phyloP scores from a whole-genome alignment of 2,329 filamentous ascomycete genomes.

The Huntiella bhutanensis region DNA sequence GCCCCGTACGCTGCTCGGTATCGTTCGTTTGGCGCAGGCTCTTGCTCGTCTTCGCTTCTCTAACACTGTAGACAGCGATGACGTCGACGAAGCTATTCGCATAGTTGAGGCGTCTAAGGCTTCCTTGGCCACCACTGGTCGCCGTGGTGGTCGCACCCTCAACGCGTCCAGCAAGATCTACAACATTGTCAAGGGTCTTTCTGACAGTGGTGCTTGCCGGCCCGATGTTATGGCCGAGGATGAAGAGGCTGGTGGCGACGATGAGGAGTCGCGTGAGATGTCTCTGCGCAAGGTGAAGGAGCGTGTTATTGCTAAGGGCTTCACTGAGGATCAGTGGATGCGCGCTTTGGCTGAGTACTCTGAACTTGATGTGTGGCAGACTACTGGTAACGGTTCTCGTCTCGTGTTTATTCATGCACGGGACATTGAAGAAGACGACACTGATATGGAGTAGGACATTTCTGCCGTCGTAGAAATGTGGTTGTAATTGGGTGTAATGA shows the following conservation, averaged over 20 bases:
- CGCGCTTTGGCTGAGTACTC: conserved; percentile 79
- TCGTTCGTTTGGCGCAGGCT: conserved; percentile 83
- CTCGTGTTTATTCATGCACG: conserved; percentile 49
- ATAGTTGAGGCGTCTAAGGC: conserved; percentile 89
- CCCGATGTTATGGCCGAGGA: conserved; percentile 62
- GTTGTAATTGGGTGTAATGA: not conserved
- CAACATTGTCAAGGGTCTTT: conserved; percentile 76
- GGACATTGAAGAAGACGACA: conserved; percentile 28
- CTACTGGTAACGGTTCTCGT: conserved; percentile 48
- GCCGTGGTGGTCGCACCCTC: conserved; percentile 48
- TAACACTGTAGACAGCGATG: conserved; percentile 66
- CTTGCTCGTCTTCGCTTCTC: conserved; percentile 82
- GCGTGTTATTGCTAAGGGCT: conserved; percentile 85
- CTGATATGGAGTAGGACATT: conserved; percentile 21
- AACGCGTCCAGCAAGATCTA: conserved; percentile 84
- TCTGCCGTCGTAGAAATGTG: not conserved
- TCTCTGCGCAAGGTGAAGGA: conserved; percentile 79
- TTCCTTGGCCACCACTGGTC: conserved; percentile 47
- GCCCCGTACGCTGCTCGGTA: conserved; percentile 77
- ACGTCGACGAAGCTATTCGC: conserved; percentile 86
- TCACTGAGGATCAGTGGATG: conserved; percentile 84
- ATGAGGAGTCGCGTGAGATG: conserved; percentile 43
- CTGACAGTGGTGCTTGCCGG: conserved; percentile 69
- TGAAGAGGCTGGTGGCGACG: conserved; percentile 32
- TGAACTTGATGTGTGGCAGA: conserved; percentile 73